Conservation (phyloP, 1,139 yeast species). For the Geotrichum macrosporum region DNA sequence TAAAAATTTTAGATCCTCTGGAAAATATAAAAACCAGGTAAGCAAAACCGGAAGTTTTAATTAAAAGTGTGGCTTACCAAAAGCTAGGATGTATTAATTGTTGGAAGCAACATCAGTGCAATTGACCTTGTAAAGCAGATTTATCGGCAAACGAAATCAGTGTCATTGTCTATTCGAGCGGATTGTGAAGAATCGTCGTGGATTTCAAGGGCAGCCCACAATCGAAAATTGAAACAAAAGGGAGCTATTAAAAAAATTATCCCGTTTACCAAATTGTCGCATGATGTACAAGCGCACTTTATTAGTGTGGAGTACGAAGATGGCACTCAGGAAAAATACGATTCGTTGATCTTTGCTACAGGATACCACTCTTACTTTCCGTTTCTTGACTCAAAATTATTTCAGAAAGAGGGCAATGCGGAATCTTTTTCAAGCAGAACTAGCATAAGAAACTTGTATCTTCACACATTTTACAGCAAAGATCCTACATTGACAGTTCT, state of each 20-base stretch:
- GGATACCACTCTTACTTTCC: constrained; percentile 8
- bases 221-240: background rate
- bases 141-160: background rate
- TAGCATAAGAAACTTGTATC: background rate
- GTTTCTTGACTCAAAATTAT: background rate
- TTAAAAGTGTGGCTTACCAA: background rate
- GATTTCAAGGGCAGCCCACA: constrained; percentile 3
- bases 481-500: constrained; percentile 1
- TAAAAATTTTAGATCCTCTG: constrained; percentile 3
- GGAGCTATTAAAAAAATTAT: background rate
- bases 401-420: background rate
- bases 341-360: constrained; percentile 3
- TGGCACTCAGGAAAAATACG: background rate
- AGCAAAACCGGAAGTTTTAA: background rate
- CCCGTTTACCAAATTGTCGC: background rate
- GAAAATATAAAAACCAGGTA: constrained; percentile 1
- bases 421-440: background rate
- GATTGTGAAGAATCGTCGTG: background rate
- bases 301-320: background rate
- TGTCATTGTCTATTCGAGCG: constrained; percentile 1
- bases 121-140: constrained; percentile 6
- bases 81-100: constrained; percentile 6
- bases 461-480: background rate
- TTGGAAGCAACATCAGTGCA: constrained; percentile 6
- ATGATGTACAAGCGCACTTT: background rate